phyloP scores from a whole-genome alignment of 2,329 filamentous ascomycete species.

The Aureobasidium sp. region DNA sequence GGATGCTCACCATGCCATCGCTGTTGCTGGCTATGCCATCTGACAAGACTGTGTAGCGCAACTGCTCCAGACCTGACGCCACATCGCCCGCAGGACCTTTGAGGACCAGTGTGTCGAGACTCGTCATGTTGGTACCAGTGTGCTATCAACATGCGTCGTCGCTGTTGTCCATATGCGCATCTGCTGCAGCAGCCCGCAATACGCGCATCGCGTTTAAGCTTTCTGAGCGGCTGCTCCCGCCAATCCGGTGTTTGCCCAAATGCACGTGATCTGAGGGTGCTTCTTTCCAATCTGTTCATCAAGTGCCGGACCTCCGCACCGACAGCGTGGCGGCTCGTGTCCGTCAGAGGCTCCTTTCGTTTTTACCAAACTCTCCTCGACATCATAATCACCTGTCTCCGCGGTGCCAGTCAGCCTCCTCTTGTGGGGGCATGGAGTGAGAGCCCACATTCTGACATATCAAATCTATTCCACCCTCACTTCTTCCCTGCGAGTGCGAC shows the following conservation, averaged over 20 bases:
- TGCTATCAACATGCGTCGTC: not conserved
- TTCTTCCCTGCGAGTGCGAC: not conserved
- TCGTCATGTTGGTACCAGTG: constrained; percentile 20
- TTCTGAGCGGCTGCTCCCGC: not conserved
- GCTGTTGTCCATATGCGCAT: not conserved
- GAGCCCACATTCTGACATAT: not conserved
- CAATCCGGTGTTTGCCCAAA: not conserved
- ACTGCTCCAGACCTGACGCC: constrained; percentile 56
- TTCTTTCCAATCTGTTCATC: not conserved
- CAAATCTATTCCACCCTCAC: not conserved
- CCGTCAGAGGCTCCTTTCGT: not conserved
- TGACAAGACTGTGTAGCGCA: constrained; percentile 64
- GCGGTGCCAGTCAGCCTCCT: not conserved
- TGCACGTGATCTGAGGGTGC: not conserved
- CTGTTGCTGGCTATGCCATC: constrained; percentile 68
- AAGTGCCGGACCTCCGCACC: not conserved
- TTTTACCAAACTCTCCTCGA: not conserved
- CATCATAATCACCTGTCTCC: constrained; percentile 1
- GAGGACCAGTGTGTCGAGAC: constrained; percentile 67
- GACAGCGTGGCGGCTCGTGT: not conserved
- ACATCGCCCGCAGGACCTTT: constrained; percentile 72
- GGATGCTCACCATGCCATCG: constrained; percentile 64
- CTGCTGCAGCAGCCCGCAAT: not conserved
- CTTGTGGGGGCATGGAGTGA: not conserved
- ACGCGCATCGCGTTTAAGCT: not conserved